These are phyloP conservation scores for Neurospora sp. DNA, from an alignment of 495 filamentous ascomycete genomes.

Conservation along the genomic window DNA sequence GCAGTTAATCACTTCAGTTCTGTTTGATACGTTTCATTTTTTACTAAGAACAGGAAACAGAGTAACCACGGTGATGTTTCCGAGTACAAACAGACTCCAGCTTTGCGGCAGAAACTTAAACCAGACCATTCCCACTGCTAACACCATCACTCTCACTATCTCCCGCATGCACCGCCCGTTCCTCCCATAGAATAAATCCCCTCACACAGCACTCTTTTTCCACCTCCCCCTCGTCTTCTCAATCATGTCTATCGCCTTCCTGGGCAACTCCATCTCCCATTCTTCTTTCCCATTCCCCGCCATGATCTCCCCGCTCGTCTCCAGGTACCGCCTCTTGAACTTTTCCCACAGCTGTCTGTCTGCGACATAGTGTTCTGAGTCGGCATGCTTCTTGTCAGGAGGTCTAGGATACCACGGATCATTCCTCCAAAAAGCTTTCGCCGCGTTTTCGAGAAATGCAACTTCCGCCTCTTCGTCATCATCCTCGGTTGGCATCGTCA, in stretches of 20 bases:
- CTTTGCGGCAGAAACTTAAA: too few relatives aligned
- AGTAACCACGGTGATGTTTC: too few relatives aligned
- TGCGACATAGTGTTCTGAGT: background rate
- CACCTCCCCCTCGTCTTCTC: background rate
- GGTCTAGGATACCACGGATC: constrained; percentile 35
- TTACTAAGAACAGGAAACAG: too few relatives aligned
- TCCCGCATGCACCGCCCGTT: background rate
- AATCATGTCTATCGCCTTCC: background rate
- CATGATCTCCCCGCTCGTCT: background rate
- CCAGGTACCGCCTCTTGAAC: background rate
- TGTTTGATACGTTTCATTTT: too few relatives aligned
- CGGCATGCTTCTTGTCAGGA: background rate
- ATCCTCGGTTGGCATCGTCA: constrained; percentile 23
- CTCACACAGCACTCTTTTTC: background rate
- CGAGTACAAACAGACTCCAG: too few relatives aligned
- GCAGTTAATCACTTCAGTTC: too few relatives aligned
- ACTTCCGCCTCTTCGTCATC: background rate
- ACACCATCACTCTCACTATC: background rate
- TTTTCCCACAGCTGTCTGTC: background rate
- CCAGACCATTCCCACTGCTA: too few relatives aligned
- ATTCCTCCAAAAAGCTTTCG: constrained; percentile 25
- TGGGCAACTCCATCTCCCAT: background rate
- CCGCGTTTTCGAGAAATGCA: constrained; percentile 16
- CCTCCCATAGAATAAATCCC: background rate
- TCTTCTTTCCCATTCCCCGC: background rate